A percentile compares a stretch with the other conserved stretches of the same genome.
phyloP scores from a whole-genome alignment of 2,329 filamentous ascomycete genomes.

The Phyllachora maydis region DNA sequence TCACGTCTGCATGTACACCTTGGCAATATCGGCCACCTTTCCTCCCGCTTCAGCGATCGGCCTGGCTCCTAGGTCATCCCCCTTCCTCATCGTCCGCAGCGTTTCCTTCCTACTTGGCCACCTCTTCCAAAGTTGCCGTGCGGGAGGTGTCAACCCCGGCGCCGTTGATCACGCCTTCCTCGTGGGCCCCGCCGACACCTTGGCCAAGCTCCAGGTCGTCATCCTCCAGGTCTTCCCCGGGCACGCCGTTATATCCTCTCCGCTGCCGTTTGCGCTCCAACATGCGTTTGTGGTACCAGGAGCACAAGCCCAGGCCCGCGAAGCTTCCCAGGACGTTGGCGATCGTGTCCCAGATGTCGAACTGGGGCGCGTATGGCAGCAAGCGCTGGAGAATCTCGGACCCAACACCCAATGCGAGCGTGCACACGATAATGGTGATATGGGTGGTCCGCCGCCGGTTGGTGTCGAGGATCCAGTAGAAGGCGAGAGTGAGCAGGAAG shows the following conservation, averaged over 20 bases:
- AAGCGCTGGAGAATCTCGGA: constrained; percentile 59
- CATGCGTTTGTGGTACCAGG: constrained; percentile 93
- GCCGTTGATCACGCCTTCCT: constrained; percentile 35
- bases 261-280: constrained; percentile 63
- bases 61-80: constrained; percentile 18
- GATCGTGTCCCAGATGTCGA: constrained; percentile 68
- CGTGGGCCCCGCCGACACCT: constrained; percentile 28
- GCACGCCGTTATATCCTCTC: constrained; percentile 51
- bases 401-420: constrained; percentile 46
- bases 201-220: constrained; percentile 62
- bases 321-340: constrained; percentile 72
- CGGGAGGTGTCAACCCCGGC: constrained; percentile 6
- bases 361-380: constrained; percentile 49
- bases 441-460: constrained; percentile 69
- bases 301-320: constrained; percentile 50
- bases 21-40: constrained; percentile 2
- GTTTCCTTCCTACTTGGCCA: constrained; percentile 92
- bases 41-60: constrained; percentile 3
- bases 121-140: constrained; percentile 50
- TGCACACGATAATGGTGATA: constrained; percentile 64
- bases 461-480: constrained; percentile 96
- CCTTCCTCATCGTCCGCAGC: constrained; percentile 35
- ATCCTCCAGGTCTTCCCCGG: constrained; percentile 35
- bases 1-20: too few relatives aligned
- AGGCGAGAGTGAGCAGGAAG: constrained; percentile 67